Evolutionary conservation across 441 rosid genomes (phyloP), one percentile per base, ranked within the genome.

Genomic region (Adansonia gregorii): DNA sequence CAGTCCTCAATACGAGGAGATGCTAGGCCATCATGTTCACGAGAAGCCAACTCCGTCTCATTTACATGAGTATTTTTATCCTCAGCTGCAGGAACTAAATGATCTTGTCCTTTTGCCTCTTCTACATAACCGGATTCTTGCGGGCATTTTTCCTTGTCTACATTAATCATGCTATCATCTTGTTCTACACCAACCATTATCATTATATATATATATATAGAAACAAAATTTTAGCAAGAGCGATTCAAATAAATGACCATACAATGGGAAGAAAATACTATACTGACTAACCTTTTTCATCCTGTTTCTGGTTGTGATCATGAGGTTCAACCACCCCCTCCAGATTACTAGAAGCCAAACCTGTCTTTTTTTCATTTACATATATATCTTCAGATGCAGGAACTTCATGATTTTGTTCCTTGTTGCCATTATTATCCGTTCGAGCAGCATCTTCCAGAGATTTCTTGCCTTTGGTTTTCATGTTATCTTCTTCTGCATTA

Each of bases 121-220:
- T 78, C 72, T 68, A 58, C 61, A 56, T 7, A 59, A 60, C 14
- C 74, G 72, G 82, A 60, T 76, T 80, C 88, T 10, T 81, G 78
- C 58, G 60, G 8, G 45, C 78, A 78, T 59, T 70, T 78, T 58
- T 39, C 39, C 58, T 54, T 76, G 24, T 31, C 77, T 72, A 71
- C 78, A 6, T n/a, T 61, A 27, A 8, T 67, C 8, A 14, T 49
- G 20, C 49, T 49, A 17, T 49, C 72, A 55, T 80, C 76, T 66
- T 81, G 83, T 74, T 85, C 88, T 84, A 84, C 79, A 67, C 73
- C 3, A 58, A 60, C 61, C 66, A 69, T 52, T 67, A 65, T 51
- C 46, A 51, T 35, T 20, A 61, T 61, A 35, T 35, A 31, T 41
- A 72, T 54, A n/a, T 3, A 9, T 19, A 35, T 22, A 39, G 8